Conservation (phyloP, 2,329 filamentous ascomycete genomes). For the Trichoderma sp. region DNA sequence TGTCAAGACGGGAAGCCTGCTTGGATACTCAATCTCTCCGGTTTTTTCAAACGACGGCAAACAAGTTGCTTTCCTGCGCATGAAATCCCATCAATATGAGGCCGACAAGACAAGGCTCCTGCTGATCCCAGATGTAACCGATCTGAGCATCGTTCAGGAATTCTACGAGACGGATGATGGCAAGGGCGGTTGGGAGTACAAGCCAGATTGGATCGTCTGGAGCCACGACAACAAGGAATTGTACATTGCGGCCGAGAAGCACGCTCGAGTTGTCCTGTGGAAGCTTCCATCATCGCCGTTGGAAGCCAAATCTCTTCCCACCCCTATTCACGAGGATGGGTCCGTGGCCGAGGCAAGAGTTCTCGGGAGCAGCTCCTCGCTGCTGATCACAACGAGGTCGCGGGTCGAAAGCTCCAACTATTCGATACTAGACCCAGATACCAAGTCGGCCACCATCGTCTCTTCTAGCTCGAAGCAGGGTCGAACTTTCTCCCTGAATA, state of each 20-base stretch:
- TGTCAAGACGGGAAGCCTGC: slow-evolving; percentile 52
- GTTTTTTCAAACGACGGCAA: slow-evolving; percentile 71
- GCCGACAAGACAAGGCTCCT: slow-evolving; percentile 67
- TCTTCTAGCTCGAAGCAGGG: slow-evolving; percentile 66
- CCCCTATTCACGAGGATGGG: slow-evolving; percentile 50
- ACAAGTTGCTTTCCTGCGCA: slow-evolving; percentile 72
- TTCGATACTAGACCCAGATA: slow-evolving; percentile 51
- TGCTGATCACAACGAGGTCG: slow-evolving; percentile 67
- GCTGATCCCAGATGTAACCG: slow-evolving; percentile 58
- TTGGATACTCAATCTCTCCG: slow-evolving; percentile 64
- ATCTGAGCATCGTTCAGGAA: slow-evolving; percentile 57
- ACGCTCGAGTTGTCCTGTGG: slow-evolving; percentile 61
- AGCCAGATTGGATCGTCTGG: slow-evolving; percentile 57
- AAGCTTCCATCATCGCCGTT: slow-evolving; percentile 55
- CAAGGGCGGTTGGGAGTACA: slow-evolving; percentile 59
- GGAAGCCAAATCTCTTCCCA: slow-evolving; percentile 47
- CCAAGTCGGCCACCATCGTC: slow-evolving; percentile 41
- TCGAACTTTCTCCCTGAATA: slow-evolving; percentile 62
- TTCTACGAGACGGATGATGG: slow-evolving; percentile 61
- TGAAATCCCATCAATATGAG: slow-evolving; percentile 76
- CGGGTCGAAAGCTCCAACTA: slow-evolving; percentile 71
- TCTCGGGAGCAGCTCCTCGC: slow-evolving; percentile 44
- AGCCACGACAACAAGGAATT: slow-evolving; percentile 58
- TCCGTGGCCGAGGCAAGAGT: slow-evolving; percentile 52
- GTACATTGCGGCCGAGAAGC: slow-evolving; percentile 70